Evolutionary conservation across 352 stramenopile genomes (phyloP).

Genomic region (Phytophthora hybrid): DNA sequence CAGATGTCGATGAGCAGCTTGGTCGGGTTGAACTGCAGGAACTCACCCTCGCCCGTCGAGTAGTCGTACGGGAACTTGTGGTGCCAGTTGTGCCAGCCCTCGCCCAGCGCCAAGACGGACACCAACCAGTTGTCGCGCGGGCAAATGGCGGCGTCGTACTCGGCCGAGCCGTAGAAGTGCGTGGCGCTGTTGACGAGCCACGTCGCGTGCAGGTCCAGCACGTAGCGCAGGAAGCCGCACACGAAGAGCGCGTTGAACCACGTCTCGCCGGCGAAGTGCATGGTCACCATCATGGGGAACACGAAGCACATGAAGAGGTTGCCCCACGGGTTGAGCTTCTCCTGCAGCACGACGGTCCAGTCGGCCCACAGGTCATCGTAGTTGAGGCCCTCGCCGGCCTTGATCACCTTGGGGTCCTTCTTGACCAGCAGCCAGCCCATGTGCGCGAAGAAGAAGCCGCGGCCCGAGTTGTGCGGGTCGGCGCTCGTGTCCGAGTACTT

Average conservation of each 20-base stretch:
- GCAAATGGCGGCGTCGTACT: slow-evolving; percentile 95
- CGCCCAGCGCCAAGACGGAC: slow-evolving; percentile 94
- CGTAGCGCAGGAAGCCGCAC: slow-evolving; percentile 94
- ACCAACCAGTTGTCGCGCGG: slow-evolving; percentile 97
- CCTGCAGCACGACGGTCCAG: slow-evolving; percentile 95
- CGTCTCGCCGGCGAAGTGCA: slow-evolving; percentile 89
- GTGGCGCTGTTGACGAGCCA: slow-evolving; percentile 98
- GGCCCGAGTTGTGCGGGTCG: slow-evolving; percentile 96
- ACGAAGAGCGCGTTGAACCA: slow-evolving; percentile 97
- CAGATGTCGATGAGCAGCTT: slow-evolving; percentile 97
- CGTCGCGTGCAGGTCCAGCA: slow-evolving; percentile 95
- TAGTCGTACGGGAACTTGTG: slow-evolving; percentile 99
- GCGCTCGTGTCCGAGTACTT: slow-evolving; percentile 98
- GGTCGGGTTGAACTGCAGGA: slow-evolving; percentile 97
- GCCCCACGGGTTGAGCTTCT: slow-evolving; percentile 98
- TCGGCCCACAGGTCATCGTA: slow-evolving; percentile 98
- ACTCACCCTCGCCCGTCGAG: slow-evolving; percentile 94
- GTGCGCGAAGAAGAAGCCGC: slow-evolving; percentile 99
- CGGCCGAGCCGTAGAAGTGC: slow-evolving; percentile 97
- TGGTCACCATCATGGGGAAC: slow-evolving; percentile 92
- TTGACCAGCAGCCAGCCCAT: slow-evolving; percentile 99
- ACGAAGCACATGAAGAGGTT: slow-evolving; percentile 98
- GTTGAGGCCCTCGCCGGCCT: slow-evolving; percentile 92
- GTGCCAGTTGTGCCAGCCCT: slow-evolving; percentile 99
- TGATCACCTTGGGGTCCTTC: slow-evolving; percentile 94